phyloP scores from a whole-genome alignment of 2,329 filamentous ascomycete genomes.

The Xylariaceae sp. region DNA sequence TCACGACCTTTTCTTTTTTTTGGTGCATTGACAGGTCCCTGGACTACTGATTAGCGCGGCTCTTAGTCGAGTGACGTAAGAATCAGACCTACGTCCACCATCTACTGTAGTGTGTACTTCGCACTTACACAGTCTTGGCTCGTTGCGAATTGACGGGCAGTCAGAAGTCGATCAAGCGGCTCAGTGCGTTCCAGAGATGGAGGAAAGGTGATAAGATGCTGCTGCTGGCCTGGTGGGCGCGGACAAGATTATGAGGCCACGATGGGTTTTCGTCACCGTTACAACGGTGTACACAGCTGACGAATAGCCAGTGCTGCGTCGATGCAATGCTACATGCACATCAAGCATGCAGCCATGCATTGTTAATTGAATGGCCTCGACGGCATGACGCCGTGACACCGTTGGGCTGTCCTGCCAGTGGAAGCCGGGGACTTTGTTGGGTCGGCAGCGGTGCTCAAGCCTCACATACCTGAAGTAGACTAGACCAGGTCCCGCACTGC shows the following conservation, averaged over 20 bases:
- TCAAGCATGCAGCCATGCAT: neutral
- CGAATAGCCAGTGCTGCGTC: constrained; percentile 6
- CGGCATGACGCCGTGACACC: constrained; percentile 13
- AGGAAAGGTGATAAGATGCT: neutral
- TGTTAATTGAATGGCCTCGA: neutral
- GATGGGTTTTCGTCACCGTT: constrained; percentile 12
- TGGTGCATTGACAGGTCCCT: no score
- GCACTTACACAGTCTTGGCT: no score
- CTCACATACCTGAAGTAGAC: no score
- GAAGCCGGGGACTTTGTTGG: constrained; percentile 2
- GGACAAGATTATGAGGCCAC: constrained; percentile 1
- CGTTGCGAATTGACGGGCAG: neutral
- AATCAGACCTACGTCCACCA: no score
- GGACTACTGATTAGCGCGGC: no score
- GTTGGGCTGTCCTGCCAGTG: neutral
- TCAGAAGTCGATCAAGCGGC: neutral
- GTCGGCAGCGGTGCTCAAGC: constrained; percentile 1
- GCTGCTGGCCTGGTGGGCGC: neutral
- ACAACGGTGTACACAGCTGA: constrained; percentile 1
- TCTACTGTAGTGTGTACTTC: no score
- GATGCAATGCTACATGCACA: constrained; percentile 11
- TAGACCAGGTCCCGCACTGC: no score
- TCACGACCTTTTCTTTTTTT: no score
- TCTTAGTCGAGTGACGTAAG: no score
- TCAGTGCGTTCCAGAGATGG: neutral